These are phyloP conservation scores for Batkoa obscura DNA, from an alignment of 371 early-diverging fungal genomes.

Conservation along the genomic window DNA sequence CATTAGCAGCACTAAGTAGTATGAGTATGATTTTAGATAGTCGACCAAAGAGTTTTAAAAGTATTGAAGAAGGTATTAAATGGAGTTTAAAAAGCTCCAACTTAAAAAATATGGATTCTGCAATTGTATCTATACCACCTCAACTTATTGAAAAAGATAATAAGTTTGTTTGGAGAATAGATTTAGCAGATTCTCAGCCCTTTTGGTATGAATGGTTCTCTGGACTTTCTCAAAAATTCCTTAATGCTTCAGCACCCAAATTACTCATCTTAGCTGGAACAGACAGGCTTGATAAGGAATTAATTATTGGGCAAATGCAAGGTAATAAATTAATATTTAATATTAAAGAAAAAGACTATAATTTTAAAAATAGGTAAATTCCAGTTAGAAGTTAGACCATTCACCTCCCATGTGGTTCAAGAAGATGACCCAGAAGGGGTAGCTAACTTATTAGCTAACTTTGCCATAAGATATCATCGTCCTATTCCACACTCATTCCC, in stretches of 20 bases:
- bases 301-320: slow-evolving; percentile 93
- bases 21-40: slow-evolving; percentile 36
- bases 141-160: slow-evolving; percentile 16
- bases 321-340: slow-evolving; percentile 4
- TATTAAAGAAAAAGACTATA: neutral
- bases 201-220: slow-evolving; percentile 82
- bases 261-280: slow-evolving; percentile 79
- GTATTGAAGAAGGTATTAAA: slow-evolving; percentile 37
- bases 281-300: slow-evolving; percentile 73
- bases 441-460: too few relatives aligned
- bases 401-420: slow-evolving; percentile 74
- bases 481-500: too few relatives aligned
- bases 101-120: slow-evolving; percentile 43
- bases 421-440: slow-evolving; percentile 70
- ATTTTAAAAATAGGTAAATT: slow-evolving; percentile 36
- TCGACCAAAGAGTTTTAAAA: slow-evolving; percentile 36
- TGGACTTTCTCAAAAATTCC: slow-evolving; percentile 60
- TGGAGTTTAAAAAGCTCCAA: slow-evolving; percentile 52
- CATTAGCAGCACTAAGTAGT: slow-evolving; percentile 48
- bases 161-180: slow-evolving; percentile 31
- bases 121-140: slow-evolving; percentile 57
- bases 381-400: slow-evolving; percentile 57
- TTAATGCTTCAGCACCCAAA: slow-evolving; percentile 43
- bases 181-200: slow-evolving; percentile 38
- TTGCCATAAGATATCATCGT: too few relatives aligned